A percentile compares a stretch with the other conserved stretches of the same genome.
Conservation (phyloP, 352 stramenopile genomes). For the Stramenopiles sp. region DNA sequence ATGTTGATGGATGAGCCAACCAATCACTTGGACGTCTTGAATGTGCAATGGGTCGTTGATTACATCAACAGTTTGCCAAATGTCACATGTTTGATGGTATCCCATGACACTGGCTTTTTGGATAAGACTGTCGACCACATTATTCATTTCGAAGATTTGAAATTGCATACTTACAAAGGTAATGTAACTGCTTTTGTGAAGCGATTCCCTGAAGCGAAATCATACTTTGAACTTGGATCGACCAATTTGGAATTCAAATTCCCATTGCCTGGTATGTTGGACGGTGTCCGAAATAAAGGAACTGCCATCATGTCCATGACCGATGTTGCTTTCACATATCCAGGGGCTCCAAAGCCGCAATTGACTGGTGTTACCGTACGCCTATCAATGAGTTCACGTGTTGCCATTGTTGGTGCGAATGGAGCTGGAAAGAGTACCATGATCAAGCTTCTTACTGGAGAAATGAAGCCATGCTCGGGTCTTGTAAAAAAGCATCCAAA, state of each 20-base stretch:
- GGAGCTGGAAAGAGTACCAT: constrained; percentile 89
- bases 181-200: constrained; percentile 55
- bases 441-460: constrained; percentile 78
- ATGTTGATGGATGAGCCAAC: constrained; percentile 79
- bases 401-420: constrained; percentile 93
- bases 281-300: constrained; percentile 64
- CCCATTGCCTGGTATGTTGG: constrained; percentile 59
- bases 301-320: constrained; percentile 68
- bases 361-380: constrained; percentile 17
- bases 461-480: constrained; percentile 41
- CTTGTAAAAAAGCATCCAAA: constrained; percentile 42
- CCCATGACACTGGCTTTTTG: constrained; percentile 95
- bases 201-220: constrained; percentile 53
- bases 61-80: constrained; percentile 77
- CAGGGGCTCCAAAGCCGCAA: constrained; percentile 22
- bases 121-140: constrained; percentile 94
- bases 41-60: constrained; percentile 86
- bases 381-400: constrained; percentile 32
- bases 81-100: constrained; percentile 90
- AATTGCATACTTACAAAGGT: constrained; percentile 44
- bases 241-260: constrained; percentile 69
- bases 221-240: constrained; percentile 60
- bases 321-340: constrained; percentile 58
- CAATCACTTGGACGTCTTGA: constrained; percentile 93
- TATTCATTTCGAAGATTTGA: constrained; percentile 85